Evolutionary conservation across 2,329 filamentous ascomycete genomes (phyloP), one percentile per base, ranked within the genome.

Genomic region (Rutstroemia sp.): DNA sequence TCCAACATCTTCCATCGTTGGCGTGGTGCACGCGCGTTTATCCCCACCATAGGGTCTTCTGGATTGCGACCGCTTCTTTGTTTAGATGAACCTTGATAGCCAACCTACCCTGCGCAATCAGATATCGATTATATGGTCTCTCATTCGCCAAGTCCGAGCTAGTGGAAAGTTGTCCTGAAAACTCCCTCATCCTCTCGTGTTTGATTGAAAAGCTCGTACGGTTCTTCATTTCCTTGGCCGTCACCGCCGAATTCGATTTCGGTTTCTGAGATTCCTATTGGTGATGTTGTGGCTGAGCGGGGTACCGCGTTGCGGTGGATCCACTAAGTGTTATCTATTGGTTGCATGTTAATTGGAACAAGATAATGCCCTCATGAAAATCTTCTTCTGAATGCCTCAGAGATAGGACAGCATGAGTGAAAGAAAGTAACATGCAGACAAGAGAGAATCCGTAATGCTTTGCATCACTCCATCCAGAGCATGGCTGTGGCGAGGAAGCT

Each of bases 311-410:
- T 27, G 44, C 39, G 41, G 52, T 49, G 52, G 52, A 34, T 34
- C 52, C 52, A 49, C 21, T 42, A 41, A 5, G n/a, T 34, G 45
- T 34, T 54, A 54, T 54, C 52, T 49, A 54, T 54, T 49, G 52
- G 52, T 42, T 34, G 23, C 23, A 54, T 25, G 6, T 42, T 49
- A 23, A 42, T 49, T 54, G 42, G 21, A 3, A 30, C 38, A 49
- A 21, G 25, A 21, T 34, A 54, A 49, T 41, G 23, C 34, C 23
- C 34, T 49, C 42, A 42, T 42, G 12, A 49, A 49, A 54, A 34
- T n/a, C 39, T 42, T 42, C 19, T 19, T 42, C 39, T 6, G 19
- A 8, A 42, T 42, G 39, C 39, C 3, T 18, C 16, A 19, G 10
- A 42, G 39, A 42, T 9, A 42, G 39, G 39, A 19, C 39, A 42